A percentile compares a stretch with the other conserved stretches of the same genome.
These are phyloP conservation scores for Pogostemon cablin DNA, from an alignment of 257 asterid species.

Conservation along the genomic window DNA sequence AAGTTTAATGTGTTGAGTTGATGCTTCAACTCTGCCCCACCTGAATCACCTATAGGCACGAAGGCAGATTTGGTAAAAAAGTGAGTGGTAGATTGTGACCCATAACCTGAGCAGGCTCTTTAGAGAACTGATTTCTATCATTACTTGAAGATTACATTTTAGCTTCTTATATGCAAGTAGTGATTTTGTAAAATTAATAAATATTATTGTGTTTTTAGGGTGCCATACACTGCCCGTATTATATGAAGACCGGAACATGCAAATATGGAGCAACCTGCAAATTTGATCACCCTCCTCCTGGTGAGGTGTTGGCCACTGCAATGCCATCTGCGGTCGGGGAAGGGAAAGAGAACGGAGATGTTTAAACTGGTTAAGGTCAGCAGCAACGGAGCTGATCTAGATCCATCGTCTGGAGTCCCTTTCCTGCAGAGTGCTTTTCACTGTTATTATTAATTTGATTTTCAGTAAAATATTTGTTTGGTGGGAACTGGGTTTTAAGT, in stretches of 20 bases:
- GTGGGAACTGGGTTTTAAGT: constrained; percentile 10
- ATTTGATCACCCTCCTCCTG: constrained; percentile 96
- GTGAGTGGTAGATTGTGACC: too few relatives aligned
- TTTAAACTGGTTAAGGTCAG: constrained; percentile 30
- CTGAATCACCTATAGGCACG: not conserved
- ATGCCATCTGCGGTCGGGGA: constrained; percentile 44
- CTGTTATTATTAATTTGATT: constrained; percentile 13
- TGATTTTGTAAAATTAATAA: constrained; percentile 16
- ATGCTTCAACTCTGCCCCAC: not conserved
- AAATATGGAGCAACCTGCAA: constrained; percentile 84
- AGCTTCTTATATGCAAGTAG: not conserved
- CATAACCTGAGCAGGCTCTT: not conserved
- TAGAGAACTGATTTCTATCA: not conserved
- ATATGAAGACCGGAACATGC: constrained; percentile 97
- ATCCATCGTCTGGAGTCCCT: not conserved
- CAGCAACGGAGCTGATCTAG: constrained; percentile 12
- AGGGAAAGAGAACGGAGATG: constrained; percentile 40
- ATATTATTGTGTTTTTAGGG: constrained; percentile 51
- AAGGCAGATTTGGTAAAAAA: too few relatives aligned
- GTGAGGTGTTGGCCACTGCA: constrained; percentile 71
- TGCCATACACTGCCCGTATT: constrained; percentile 85
- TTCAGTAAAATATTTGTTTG: constrained; percentile 11
- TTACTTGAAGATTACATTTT: not conserved
- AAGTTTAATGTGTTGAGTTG: not conserved
- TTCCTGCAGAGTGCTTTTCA: constrained; percentile 2